phyloP scores from a whole-genome alignment of 2,329 filamentous ascomycete genomes.

The Colletotrichum eremochloae region DNA sequence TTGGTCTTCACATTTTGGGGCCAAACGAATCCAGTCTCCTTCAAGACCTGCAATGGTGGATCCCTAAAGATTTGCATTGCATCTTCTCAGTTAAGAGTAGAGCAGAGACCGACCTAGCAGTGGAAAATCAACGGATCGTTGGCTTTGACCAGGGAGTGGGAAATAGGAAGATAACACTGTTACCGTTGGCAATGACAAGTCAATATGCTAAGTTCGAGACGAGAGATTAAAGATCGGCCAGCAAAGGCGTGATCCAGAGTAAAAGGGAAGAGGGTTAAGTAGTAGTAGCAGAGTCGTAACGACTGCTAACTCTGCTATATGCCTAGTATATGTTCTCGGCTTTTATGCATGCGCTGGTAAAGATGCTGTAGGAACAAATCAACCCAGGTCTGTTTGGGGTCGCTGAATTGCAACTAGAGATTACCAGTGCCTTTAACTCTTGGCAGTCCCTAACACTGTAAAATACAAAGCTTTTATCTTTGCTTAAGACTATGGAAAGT shows the following conservation, averaged over 20 bases:
- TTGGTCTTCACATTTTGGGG: background rate
- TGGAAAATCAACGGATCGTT: background rate
- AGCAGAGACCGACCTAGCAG: background rate
- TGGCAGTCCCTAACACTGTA: background rate
- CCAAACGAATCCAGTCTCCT: background rate
- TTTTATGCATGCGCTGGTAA: background rate
- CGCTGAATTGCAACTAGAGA: background rate
- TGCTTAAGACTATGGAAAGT: background rate
- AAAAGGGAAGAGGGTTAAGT: background rate
- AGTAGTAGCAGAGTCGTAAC: background rate
- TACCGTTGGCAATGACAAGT: no score
- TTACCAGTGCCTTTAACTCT: background rate
- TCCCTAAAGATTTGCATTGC: background rate
- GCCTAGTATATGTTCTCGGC: slow-evolving; percentile 6
- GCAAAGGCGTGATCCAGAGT: background rate
- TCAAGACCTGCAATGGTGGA: slow-evolving; percentile 2
- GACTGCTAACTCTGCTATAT: background rate
- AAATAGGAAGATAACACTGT: no score
- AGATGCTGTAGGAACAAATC: fast-evolving
- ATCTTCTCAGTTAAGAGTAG: background rate
- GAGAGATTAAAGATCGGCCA: no score
- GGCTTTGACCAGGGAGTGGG: no score
- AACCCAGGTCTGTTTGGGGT: background rate
- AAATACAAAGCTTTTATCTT: background rate
- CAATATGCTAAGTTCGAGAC: no score